Conservation (phyloP, 2,329 filamentous ascomycete species). For the Hypomyces perniciosus region DNA sequence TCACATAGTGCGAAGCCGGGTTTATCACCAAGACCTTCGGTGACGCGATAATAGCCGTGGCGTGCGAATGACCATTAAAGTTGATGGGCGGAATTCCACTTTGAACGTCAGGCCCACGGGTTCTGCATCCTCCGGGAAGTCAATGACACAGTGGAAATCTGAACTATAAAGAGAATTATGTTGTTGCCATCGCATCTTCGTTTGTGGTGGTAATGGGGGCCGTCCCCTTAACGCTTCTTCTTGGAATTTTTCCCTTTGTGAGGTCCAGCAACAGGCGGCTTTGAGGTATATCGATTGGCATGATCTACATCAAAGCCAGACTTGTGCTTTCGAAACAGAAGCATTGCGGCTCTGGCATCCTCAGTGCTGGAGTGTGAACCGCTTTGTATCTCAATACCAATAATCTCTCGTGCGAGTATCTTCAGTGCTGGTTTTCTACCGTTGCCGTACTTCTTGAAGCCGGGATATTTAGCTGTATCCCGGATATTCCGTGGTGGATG, state of each 20-base stretch:
- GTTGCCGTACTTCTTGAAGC: slow-evolving; percentile 63
- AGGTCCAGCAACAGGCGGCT: slow-evolving; percentile 15
- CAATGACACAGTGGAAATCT: no score
- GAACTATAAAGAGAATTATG: no score
- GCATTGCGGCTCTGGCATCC: slow-evolving; percentile 87
- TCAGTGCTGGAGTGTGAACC: slow-evolving; percentile 62
- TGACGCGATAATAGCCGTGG: slow-evolving; percentile 66
- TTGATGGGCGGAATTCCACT: slow-evolving; percentile 66
- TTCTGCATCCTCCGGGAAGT: background rate
- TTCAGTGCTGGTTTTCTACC: slow-evolving; percentile 65
- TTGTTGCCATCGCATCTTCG: no score
- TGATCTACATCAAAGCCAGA: slow-evolving; percentile 78
- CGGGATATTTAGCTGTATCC: slow-evolving; percentile 74
- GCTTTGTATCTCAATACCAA: slow-evolving; percentile 57
- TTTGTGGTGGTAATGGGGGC: no score
- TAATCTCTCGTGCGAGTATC: slow-evolving; percentile 49
- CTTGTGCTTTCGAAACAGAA: slow-evolving; percentile 79
- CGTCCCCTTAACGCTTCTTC: slow-evolving; percentile 31
- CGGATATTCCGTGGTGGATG: slow-evolving; percentile 75
- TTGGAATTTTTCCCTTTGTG: slow-evolving; percentile 36
- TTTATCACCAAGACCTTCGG: slow-evolving; percentile 67
- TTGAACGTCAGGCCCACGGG: slow-evolving; percentile 23
- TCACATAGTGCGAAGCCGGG: slow-evolving; percentile 68
- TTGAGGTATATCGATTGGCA: slow-evolving; percentile 55
- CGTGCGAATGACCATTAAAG: slow-evolving; percentile 57